phyloP scores from a whole-genome alignment of 164 flowering plant genomes.

The Berberis thunbergii region DNA sequence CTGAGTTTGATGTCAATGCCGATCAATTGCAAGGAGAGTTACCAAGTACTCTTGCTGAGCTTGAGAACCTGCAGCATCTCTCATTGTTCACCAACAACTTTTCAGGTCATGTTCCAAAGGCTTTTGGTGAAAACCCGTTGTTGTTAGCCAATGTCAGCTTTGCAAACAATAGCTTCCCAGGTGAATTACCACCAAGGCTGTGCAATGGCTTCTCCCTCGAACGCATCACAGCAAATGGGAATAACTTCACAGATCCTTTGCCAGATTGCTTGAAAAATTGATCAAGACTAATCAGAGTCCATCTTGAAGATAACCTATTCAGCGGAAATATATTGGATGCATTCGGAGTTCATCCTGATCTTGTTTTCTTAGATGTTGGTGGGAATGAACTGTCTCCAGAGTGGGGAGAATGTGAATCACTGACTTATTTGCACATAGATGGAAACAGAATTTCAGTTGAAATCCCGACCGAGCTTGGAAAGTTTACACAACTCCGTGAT shows the following conservation, averaged over 20 bases:
- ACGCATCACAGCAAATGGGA: conserved; percentile 30
- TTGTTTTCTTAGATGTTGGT: conserved; percentile 19
- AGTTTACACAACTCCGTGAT: conserved; percentile 10
- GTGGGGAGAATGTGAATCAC: conserved; percentile 25
- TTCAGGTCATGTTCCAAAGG: conserved; percentile 34
- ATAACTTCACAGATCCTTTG: conserved; percentile 44
- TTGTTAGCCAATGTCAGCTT: conserved; percentile 29
- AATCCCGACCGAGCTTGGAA: conserved; percentile 32
- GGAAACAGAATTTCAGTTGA: conserved; percentile 26
- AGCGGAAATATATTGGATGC: conserved; percentile 30
- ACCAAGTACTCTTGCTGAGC: conserved; percentile 25
- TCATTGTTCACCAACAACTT: conserved; percentile 25
- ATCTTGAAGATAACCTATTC: conserved; percentile 45
- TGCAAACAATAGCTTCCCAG: conserved; percentile 54
- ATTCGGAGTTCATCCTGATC: conserved; percentile 30
- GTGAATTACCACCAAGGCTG: conserved; percentile 46
- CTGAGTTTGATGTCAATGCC: conserved; percentile 14
- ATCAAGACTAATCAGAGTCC: conserved; percentile 30
- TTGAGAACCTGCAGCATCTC: conserved; percentile 19
- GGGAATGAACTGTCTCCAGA: conserved; percentile 19
- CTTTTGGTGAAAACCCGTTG: conserved; percentile 22
- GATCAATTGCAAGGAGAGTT: conserved; percentile 31
- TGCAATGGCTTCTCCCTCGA: conserved; percentile 37
- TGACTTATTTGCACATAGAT: conserved; percentile 18
- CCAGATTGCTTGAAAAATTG: conserved; percentile 55